Base-by-base conservation (phyloP, 257 asterid species). In the Fraxinus cuspidata region DNA sequence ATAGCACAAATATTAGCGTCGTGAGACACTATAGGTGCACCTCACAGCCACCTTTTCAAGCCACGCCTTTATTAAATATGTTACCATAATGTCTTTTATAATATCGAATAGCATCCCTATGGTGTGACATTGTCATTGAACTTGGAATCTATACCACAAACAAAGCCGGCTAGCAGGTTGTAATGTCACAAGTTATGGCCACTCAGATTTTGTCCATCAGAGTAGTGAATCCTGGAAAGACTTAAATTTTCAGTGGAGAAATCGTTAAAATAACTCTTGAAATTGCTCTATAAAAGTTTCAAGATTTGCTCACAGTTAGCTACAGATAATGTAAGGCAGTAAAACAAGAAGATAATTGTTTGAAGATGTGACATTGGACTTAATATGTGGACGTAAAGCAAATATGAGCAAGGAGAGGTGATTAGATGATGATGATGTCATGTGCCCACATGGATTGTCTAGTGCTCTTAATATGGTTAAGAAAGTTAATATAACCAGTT, bases 91-190 rank as follows among this genome's bases (percentile, higher is more conserved):
- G 19, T 27, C 32, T 40, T 76, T 60, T 51, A 53, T 31, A 44
- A 44, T 47, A 28, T 66, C 27, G 71, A 70, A 80, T 70, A 72
- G 77, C 74, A 47, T 75, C 76, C 69, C 10, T 53, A 32, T 53
- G 58, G 67, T 27, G 74, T 76, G 67, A 75, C 4, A 72, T 16
- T 18, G 34, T 73, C 42, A 37, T 11, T 65, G 53, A 11, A 16
- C 67, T 32, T 51, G 71, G 78, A 28, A 29, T 66, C 78, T 66
- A 72, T 47, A 21, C 13, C 58, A 42, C 70, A 49, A 67, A 15
- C 51, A 37, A 72, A 64, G 74, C 78, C 53, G 42, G 78, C 13
- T 68, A 31, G 5, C 70, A 58, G 21, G 74, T n/a, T 78, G 15
- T 64, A 27, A n/a, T 31, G 38, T 27, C 25, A 64, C 27, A 10